Conservation (phyloP, 306 rosid species). For the Mucuna pruriens region DNA sequence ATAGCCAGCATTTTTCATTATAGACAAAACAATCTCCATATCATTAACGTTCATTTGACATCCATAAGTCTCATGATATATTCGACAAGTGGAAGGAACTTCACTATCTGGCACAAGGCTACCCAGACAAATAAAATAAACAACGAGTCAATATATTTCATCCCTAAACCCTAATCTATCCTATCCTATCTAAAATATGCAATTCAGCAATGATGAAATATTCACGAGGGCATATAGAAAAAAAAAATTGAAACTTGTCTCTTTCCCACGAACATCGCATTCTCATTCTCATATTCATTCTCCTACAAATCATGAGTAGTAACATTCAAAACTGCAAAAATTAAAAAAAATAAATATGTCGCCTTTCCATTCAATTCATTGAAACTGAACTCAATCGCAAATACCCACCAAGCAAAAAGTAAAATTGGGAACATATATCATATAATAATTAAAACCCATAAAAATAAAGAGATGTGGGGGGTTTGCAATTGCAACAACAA, state of each 20-base stretch:
- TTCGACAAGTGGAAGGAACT: conserved; percentile 68
- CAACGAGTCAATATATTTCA: conserved; percentile 16
- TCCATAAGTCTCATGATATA: conserved; percentile 97
- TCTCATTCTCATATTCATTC: not conserved
- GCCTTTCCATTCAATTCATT: not conserved
- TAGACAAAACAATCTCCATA: conserved; percentile 89
- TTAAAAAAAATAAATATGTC: too few relatives aligned
- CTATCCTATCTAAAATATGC: conserved; percentile 15
- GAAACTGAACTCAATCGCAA: not conserved
- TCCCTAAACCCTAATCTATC: conserved; percentile 16
- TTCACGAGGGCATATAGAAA: too few relatives aligned
- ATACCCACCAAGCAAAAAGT: not conserved
- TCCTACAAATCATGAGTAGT: not conserved
- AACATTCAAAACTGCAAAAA: not conserved
- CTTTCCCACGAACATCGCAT: not conserved
- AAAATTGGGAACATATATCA: not conserved
- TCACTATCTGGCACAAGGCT: conserved; percentile 60
- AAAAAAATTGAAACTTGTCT: not conserved
- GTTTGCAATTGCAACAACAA: not conserved
- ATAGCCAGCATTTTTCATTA: conserved; percentile 92
- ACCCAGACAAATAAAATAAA: conserved; percentile 26
- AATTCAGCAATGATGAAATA: conserved; percentile 4
- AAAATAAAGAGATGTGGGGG: not conserved
- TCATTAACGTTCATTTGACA: conserved; percentile 98
- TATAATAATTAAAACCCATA: not conserved